Base-by-base conservation (phyloP, 2,329 filamentous ascomycete species). In the Pseudogymnoascus sp. region DNA sequence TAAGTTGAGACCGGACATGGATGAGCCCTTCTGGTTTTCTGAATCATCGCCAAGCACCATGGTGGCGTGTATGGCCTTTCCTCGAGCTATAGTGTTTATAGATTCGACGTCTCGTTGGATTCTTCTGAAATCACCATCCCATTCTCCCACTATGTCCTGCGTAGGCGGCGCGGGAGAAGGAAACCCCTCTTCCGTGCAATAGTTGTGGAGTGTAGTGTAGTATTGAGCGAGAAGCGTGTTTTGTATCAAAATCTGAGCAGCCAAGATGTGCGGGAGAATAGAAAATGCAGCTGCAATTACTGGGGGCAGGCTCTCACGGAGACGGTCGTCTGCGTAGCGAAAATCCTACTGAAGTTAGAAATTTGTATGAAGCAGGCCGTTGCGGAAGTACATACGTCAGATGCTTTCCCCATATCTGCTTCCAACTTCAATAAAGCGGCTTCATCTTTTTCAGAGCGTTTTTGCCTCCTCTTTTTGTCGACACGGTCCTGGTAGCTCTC, bases 201-300 rank as follows among this genome's bases (percentile, higher is more conserved):
- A 94, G 61, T 82, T 84, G 70, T 92, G 86, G 6, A 93, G 76
- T 4, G 85, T 80, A 1, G 90, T 94, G 74, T 94, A 94, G 67
- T 90, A 86, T 64, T 92, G 80, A 0, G 86, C 90, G 4, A 94
- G 82, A 59, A 94, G 78, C 54, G 85, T 83, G 71, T 92, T 92
- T 72, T 93, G 90, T 28, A 92, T 85, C 70, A 88, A 79, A 47
- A 93, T 84, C 69, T 92, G 87, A 36, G 82, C 81, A 39, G 81
- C 80, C 9, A 92, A 79, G 18, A 95, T 77, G 59, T 85, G 84
- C 28, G 89, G 88, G 11, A 93, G 79, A n/a, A 95, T 77, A 22
- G 81, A 87, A 70, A 91, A 90, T 3, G 86, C 81, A 8, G 88
- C 86, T 2, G 81, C 76, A 59, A 92, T 84, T 7, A 96, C 76